Percentiles rank a stretch among this genome's conserved stretches.
These are phyloP conservation scores for Diaporthe sp. DNA, from an alignment of 2,329 filamentous ascomycete genomes.

Conservation along the genomic window DNA sequence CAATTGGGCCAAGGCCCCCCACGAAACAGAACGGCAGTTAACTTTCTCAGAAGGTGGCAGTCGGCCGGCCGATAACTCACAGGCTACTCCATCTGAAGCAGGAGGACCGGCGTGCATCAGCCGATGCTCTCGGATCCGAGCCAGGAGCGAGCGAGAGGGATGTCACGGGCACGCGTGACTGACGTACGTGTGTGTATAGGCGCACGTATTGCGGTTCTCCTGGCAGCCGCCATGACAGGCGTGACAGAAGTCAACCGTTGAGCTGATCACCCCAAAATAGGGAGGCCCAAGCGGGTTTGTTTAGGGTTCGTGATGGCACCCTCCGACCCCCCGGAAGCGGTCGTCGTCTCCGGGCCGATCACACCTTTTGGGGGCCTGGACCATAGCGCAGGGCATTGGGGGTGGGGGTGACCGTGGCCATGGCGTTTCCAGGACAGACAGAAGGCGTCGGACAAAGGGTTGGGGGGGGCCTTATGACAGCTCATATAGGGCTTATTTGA, in stretches of 20 bases:
- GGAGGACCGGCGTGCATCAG: background rate
- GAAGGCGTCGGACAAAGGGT: background rate
- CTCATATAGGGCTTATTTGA: slow-evolving; percentile 4
- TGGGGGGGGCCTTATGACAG: background rate
- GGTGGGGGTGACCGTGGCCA: slow-evolving; percentile 1
- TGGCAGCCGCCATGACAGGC: slow-evolving; percentile 6
- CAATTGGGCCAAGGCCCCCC: background rate
- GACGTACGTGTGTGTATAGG: background rate
- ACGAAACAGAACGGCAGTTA: background rate
- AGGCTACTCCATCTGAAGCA: background rate
- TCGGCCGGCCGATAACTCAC: too few relatives aligned
- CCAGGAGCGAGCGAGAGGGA: background rate
- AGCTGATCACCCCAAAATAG: background rate
- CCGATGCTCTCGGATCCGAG: background rate
- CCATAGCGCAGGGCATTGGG: slow-evolving; percentile 18
- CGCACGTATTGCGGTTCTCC: background rate
- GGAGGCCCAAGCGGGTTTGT: background rate
- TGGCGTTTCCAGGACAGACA: slow-evolving; percentile 3
- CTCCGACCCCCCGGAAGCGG: slow-evolving; percentile 17
- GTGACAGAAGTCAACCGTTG: slow-evolving; percentile 21
- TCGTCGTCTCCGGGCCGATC: slow-evolving; percentile 11
- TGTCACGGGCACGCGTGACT: background rate
- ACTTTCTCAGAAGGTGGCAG: background rate
- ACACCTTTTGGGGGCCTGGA: slow-evolving; percentile 11
- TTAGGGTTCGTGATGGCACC: slow-evolving; percentile 9